Evolutionary conservation across 129 eudicot genomes (phyloP), one percentile per base, ranked within the genome.

Genomic region (Lactuca saligna): DNA sequence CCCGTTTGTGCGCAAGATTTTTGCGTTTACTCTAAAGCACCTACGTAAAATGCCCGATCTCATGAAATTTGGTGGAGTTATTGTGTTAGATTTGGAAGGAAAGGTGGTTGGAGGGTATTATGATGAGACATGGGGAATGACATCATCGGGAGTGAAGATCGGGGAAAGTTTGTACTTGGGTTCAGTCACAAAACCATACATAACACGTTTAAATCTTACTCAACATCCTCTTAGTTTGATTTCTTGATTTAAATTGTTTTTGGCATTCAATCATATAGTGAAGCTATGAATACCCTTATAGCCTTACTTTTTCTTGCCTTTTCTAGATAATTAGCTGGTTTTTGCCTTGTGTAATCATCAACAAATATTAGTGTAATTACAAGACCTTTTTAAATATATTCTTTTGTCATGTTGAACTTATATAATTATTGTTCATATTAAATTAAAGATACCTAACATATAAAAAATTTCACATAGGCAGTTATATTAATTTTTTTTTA

Each of bases 161-260:
- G 86, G 85, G 6, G 85, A 91, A 38, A 65, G 78, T 73, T 61
- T 91, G 38, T 91, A 85, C 62, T 20, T 71, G 13, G 97, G 97
- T 38, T 81, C 88, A 0, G 4, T 91, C 3, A 42, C 14, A 3
- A 17, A 32, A 37, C 77, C 83, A 0, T 82, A 85, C 82, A 77
- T 88, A 9, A 7, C 82, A 25, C 96, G 95, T 61, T 81, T 87
- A 71, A 73, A 85, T 65, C 39, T 88, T 17, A 78, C 66, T 32
- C 79, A 58, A 59, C 37, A 81, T 75, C 90, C 85, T 35, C 42
- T 56, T 39, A 46, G 15, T 2, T 3, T 10, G 51, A 46, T 46
- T 46, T 46, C n/a, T 46, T 46, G 51, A 46, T 46, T 1, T 11
- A 3, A 46, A 3, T 46, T 3, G 15, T 46, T 46, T 10, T 46